A percentile compares a stretch with the other conserved stretches of the same genome.
These are phyloP conservation scores for Dendrobium nobile DNA, from an alignment of 106 monocot species.

Conservation along the genomic window DNA sequence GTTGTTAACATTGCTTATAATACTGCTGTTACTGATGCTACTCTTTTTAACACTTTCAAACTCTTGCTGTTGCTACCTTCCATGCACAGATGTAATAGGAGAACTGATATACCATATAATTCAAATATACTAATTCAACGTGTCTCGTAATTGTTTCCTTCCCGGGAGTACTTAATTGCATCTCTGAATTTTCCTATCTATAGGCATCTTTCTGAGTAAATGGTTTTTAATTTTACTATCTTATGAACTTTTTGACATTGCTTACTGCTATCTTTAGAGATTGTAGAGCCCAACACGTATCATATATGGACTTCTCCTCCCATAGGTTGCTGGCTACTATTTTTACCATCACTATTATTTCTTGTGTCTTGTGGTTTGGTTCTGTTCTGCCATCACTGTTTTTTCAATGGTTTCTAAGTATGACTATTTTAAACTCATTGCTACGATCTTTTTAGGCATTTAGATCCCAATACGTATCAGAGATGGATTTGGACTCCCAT, in stretches of 20 bases:
- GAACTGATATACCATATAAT: no score
- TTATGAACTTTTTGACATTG: background rate
- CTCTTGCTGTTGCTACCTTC: no score
- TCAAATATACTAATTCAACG: no score
- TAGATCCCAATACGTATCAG: no score
- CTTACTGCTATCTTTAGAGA: background rate
- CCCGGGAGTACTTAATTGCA: background rate
- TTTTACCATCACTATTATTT: background rate
- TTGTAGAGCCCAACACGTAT: background rate
- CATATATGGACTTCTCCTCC: background rate
- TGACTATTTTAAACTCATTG: no score
- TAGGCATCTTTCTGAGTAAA: background rate
- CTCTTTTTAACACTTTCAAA: no score
- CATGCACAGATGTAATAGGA: no score
- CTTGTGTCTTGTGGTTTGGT: background rate
- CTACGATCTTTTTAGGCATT: no score
- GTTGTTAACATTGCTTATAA: no score
- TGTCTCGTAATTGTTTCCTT: no score
- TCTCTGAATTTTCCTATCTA: background rate
- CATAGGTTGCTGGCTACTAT: background rate
- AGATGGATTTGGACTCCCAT: no score
- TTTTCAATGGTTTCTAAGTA: background rate
- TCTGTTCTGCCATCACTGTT: background rate
- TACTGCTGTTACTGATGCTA: no score
- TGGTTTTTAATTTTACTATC: background rate